A percentile compares a stretch with the other conserved stretches of the same genome.
These are phyloP conservation scores for Pholiota conissans DNA, from an alignment of 768 basidiomycete genomes.

Conservation along the genomic window DNA sequence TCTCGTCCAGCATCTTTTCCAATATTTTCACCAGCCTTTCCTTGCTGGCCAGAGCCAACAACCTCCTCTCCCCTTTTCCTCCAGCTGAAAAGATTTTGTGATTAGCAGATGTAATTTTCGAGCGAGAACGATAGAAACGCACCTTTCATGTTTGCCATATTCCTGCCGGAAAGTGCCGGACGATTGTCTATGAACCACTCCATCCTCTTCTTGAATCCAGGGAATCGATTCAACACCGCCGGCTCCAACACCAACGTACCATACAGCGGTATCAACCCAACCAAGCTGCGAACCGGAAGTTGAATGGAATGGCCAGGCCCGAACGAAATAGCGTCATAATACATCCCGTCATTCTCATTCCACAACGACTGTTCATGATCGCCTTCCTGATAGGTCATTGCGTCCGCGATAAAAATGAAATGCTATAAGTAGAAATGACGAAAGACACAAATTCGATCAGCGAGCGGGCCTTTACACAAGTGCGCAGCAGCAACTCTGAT, in stretches of 20 bases:
- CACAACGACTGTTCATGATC: slow-evolving; percentile 82
- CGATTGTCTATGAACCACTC: slow-evolving; percentile 98
- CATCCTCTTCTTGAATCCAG: slow-evolving; percentile 98
- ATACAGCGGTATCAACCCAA: slow-evolving; percentile 97
- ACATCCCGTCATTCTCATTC: slow-evolving; percentile 98
- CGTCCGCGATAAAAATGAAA: slow-evolving; percentile 98
- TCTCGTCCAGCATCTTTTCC: slow-evolving; percentile 96
- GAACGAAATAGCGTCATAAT: slow-evolving; percentile 96
- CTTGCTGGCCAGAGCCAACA: slow-evolving; percentile 89
- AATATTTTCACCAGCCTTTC: slow-evolving; percentile 87
- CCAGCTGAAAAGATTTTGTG: slow-evolving; percentile 22
- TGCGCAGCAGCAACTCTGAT: not conserved
- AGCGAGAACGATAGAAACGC: slow-evolving; percentile 4
- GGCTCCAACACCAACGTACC: slow-evolving; percentile 95
- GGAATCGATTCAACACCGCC: slow-evolving; percentile 82
- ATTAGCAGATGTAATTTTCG: not conserved
- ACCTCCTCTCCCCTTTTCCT: slow-evolving; percentile 83
- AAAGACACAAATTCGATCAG: not conserved
- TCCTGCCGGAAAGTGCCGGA: slow-evolving; percentile 82
- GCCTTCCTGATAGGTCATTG: slow-evolving; percentile 91
- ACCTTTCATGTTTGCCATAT: slow-evolving; percentile 97
- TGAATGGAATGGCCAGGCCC: slow-evolving; percentile 82
- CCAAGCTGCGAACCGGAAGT: slow-evolving; percentile 89
- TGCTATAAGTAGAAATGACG: slow-evolving; percentile 49
- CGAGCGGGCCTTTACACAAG: slow-evolving; percentile 5